These are phyloP conservation scores for Boletellus dicymbophilus DNA, from an alignment of 1,284 basidiomycete species.

Conservation along the genomic window DNA sequence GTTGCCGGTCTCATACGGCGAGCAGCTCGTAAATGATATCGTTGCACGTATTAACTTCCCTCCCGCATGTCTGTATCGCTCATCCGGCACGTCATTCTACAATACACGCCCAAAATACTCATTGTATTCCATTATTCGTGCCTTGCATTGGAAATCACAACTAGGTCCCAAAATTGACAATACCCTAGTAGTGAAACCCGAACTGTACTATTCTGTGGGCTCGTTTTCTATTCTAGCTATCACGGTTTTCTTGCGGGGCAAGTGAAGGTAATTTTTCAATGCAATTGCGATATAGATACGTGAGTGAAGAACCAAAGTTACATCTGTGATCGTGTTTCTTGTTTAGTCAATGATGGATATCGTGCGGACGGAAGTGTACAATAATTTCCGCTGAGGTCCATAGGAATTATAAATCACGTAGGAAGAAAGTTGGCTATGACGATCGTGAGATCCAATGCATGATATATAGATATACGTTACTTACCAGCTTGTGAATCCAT, in stretches of 20 bases:
- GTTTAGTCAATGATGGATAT: slow-evolving; percentile 14
- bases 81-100: slow-evolving; percentile 8
- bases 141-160: slow-evolving; percentile 10
- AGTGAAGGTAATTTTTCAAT: slow-evolving; percentile 26
- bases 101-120: slow-evolving; percentile 15
- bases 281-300: slow-evolving; percentile 34
- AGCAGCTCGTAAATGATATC: slow-evolving; percentile 68
- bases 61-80: slow-evolving; percentile 13
- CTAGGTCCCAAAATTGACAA: slow-evolving; percentile 13
- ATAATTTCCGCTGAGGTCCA: slow-evolving; percentile 5
- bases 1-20: slow-evolving; percentile 86
- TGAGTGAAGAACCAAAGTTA: slow-evolving; percentile 27
- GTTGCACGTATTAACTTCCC: slow-evolving; percentile 11
- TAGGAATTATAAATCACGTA: slow-evolving; percentile 19
- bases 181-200: not conserved
- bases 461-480: slow-evolving; percentile 16
- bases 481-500: slow-evolving; percentile 63
- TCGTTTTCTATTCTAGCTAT: slow-evolving; percentile 1
- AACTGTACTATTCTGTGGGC: not conserved
- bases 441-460: slow-evolving; percentile 13
- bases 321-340: slow-evolving; percentile 23
- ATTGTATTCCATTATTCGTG: slow-evolving; percentile 30
- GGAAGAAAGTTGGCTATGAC: slow-evolving; percentile 42
- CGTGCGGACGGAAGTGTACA: slow-evolving; percentile 2
- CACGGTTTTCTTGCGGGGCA: too few relatives aligned